Conservation (phyloP, 2,329 filamentous ascomycete genomes). For the Cladobotryum protrusum region DNA sequence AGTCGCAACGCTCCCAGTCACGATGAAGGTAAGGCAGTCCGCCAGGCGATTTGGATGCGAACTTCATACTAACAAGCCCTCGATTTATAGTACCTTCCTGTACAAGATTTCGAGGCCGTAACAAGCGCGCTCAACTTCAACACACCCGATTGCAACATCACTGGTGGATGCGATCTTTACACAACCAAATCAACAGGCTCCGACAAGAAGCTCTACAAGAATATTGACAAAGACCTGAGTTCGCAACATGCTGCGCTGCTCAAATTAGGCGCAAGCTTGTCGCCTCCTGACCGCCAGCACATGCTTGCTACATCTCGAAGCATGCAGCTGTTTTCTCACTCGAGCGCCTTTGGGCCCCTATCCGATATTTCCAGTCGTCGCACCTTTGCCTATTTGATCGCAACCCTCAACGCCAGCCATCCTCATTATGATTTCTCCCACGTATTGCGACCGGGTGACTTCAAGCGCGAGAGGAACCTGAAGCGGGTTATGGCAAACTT, state of each 20-base stretch:
- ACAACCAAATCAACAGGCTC: slow-evolving; percentile 92
- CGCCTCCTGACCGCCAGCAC: slow-evolving; percentile 70
- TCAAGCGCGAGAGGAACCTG: slow-evolving; percentile 75
- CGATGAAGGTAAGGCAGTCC: slow-evolving; percentile 32
- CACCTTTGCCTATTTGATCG: slow-evolving; percentile 93
- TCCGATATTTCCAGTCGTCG: slow-evolving; percentile 82
- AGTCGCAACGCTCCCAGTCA: slow-evolving; percentile 13
- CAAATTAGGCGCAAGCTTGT: slow-evolving; percentile 78
- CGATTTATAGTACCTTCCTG: slow-evolving; percentile 69
- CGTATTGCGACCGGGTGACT: slow-evolving; percentile 81
- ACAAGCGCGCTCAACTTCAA: slow-evolving; percentile 93
- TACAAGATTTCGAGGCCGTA: slow-evolving; percentile 85
- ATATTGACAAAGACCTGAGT: slow-evolving; percentile 86
- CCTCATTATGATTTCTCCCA: slow-evolving; percentile 91
- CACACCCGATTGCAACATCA: slow-evolving; percentile 84
- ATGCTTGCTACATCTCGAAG: slow-evolving; percentile 61
- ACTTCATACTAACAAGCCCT: slow-evolving; percentile 15
- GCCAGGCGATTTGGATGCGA: neutral
- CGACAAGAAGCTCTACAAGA: slow-evolving; percentile 96
- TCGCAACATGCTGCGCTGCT: slow-evolving; percentile 85
- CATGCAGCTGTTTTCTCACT: slow-evolving; percentile 60
- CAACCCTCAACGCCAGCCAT: slow-evolving; percentile 92
- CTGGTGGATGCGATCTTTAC: slow-evolving; percentile 92
- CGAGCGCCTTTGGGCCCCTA: slow-evolving; percentile 86
- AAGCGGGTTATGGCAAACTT: slow-evolving; percentile 79